A percentile compares a stretch with the other conserved stretches of the same genome.
phyloP scores from a whole-genome alignment of 2,329 filamentous ascomycete genomes.

The Grosmannia penicillata region DNA sequence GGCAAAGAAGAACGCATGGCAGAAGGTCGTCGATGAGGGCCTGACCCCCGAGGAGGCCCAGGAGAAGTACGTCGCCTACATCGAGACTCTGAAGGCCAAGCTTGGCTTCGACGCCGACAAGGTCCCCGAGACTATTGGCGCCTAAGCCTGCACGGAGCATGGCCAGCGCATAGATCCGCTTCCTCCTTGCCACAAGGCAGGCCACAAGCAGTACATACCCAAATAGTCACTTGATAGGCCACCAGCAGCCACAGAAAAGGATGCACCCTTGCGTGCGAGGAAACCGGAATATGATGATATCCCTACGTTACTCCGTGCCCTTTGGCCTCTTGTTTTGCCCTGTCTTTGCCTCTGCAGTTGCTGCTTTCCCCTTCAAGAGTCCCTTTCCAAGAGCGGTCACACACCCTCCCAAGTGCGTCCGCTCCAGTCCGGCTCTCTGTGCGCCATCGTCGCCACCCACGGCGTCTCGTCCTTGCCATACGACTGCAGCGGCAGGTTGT shows the following conservation, averaged over 20 bases:
- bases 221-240: no score
- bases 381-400: constrained; percentile 9
- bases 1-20: constrained; percentile 67
- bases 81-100: constrained; percentile 56
- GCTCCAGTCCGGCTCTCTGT: constrained; percentile 48
- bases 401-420: constrained; percentile 24
- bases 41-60: constrained; percentile 53
- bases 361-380: not conserved
- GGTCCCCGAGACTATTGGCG: constrained; percentile 40
- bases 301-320: no score
- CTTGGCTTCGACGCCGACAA: constrained; percentile 54
- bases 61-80: constrained; percentile 57
- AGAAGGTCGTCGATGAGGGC: constrained; percentile 50
- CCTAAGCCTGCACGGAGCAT: no score
- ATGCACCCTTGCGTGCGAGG: no score
- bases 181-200: no score
- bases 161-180: no score
- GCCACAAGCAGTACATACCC: no score
- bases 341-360: not conserved
- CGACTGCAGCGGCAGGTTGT: constrained; percentile 55
- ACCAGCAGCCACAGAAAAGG: no score
- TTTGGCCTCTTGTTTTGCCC: not conserved
- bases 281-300: no score
- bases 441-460: constrained; percentile 55
- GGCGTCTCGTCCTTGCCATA: constrained; percentile 53